Evolutionary conservation across 2,329 filamentous ascomycete species (phyloP).

Genomic region (Aspergillus sp.): DNA sequence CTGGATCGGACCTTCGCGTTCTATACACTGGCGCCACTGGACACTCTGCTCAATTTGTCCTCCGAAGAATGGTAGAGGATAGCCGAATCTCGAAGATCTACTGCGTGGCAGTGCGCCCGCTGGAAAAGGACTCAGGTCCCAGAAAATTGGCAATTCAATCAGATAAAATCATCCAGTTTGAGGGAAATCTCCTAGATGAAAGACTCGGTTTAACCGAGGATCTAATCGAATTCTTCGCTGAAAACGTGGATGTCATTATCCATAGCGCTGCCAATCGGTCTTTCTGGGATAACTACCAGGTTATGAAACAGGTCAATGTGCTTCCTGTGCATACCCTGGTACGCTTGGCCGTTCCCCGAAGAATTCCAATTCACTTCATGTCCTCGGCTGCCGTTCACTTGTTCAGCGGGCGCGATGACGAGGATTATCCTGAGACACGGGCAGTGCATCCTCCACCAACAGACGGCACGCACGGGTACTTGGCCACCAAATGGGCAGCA

Average conservation of each 20-base stretch:
- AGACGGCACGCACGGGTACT: constrained; percentile 36
- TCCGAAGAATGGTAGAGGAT: constrained; percentile 36
- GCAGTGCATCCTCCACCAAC: constrained; percentile 15
- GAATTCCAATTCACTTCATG: constrained; percentile 32
- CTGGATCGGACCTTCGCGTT: background rate
- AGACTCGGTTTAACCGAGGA: background rate
- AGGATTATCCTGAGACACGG: constrained; percentile 16
- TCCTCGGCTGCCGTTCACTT: constrained; percentile 27
- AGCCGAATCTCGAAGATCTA: constrained; percentile 37
- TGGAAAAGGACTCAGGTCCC: background rate
- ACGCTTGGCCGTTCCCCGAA: constrained; percentile 14
- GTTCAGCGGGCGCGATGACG: background rate
- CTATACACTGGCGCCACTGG: constrained; percentile 31
- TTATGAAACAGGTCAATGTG: constrained; percentile 26
- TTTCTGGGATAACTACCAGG: constrained; percentile 27
- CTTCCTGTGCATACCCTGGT: constrained; percentile 22
- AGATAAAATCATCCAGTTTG: constrained; percentile 31
- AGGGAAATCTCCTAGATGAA: background rate
- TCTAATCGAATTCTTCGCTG: background rate
- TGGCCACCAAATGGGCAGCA: constrained; percentile 38
- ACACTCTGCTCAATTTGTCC: constrained; percentile 42
- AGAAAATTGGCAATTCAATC: constrained; percentile 41
- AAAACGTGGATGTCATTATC: background rate
- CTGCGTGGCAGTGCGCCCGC: constrained; percentile 35
- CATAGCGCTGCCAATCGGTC: constrained; percentile 14